Base-by-base conservation (phyloP, 768 basidiomycete genomes). In the Grammothele lineata region DNA sequence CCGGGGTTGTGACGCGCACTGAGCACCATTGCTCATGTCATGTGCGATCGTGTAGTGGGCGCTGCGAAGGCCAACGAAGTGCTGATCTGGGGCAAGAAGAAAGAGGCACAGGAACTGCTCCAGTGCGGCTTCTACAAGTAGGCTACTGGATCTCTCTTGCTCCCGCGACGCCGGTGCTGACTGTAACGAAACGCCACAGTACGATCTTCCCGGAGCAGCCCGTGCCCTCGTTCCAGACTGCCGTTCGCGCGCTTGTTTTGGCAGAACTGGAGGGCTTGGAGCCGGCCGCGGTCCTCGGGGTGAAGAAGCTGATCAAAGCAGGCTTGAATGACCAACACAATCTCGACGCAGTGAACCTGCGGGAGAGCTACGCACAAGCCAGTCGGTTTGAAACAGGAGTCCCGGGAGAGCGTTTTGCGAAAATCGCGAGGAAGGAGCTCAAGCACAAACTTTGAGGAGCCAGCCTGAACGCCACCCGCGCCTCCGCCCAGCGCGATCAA, bases 281-380 rank as follows among this genome's bases (percentile, higher is more conserved):
- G 51, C 75, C 68, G 9, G 62, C 68, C 1, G 77, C 85, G 7
- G 45, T 85, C 5, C 64, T 84, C 11, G 59, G 62, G 3, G 71
- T 78, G 27, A 83, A 79, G 61, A 63, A 62, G 14, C 72, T 85
- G 19, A 71, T 86, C 32, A 73, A 69, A 43, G 67, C 70, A 6
- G 82, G 77, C 14, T 50, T 83, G 51, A 68, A 75, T 32, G 84
- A 85, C 56, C 81, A 76, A 62, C 83, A 83, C 37, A 66, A 79
- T 43, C 75, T 78, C 3, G 81, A 87, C 59, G 77, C 76, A 3
- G 77, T 78, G 10, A 83, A 83, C 55, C 67, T 85, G 12, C 72
- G 84, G 37, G 84, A 87, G 63, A 82, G 80, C 43, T 85, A 84
- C 58, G 81, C 78, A 10, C 85, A 87, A 66, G 83, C 83, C 3